Evolutionary conservation across 2,329 filamentous ascomycete genomes (phyloP), one percentile per base, ranked within the genome.

Genomic region (Canariomyces notabilis): DNA sequence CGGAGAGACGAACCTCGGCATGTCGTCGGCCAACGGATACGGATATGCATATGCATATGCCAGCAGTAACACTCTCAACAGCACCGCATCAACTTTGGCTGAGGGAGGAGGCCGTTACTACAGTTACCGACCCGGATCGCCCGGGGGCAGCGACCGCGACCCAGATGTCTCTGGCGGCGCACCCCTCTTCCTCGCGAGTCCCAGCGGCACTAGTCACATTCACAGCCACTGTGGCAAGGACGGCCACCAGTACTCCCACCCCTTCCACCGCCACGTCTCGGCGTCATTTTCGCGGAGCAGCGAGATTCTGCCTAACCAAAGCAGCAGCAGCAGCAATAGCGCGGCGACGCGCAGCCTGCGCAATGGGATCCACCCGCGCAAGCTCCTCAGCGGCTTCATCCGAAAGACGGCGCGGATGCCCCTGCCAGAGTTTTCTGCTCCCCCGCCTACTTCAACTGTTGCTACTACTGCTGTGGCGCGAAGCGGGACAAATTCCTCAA

Each of bases 41-140:
- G 26, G 8, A 8, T 29, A 29, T 29, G 14, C 26, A 8, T 29
- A 29, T 12, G 8, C 9, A 8, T 8, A 12, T 11, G 26, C 26
- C 26, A 12, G 26, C 7, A 9, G 14, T 12, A 29, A 29, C 12
- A 60, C 67, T n/a, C 64, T 61, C 35, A 50, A 44, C 23, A 46
- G 35, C 41, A 55, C 57, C 47, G 42, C 57, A 6, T 42, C 57
- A 6, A 52, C 61, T 15, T 68, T 65, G 64, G 50, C 59, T 20
- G 67, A 70, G 15, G 58, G 60, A 37, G 63, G 68, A 41, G 63
- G 60, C 20, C 4, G 4, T 9, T 12, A 12, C 7, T 12, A 29
- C 26, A 29, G 14, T 12, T 61, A 60, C 0, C 64, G 73, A 3
- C 73, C 75, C 0, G 73, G 73, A 1, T 77, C 74, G 12, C 75